Evolutionary conservation across 805 yeast genomes (phyloP).

Genomic region (Tetrapisispora phaffii): DNA sequence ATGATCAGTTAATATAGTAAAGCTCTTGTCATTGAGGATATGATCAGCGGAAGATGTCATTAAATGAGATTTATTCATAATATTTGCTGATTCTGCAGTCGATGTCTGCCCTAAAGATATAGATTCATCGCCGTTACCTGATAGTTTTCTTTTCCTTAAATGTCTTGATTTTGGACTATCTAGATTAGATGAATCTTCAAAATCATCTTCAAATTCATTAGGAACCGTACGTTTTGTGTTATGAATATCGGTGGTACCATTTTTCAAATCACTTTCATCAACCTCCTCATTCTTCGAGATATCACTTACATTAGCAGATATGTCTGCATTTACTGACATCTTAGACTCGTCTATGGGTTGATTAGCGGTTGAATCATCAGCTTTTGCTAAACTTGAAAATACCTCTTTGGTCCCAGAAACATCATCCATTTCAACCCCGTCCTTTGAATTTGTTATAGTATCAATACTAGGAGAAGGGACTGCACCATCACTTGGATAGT

Average conservation of each 20-base stretch:
- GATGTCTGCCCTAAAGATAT: constrained; percentile 2
- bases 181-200: neutral
- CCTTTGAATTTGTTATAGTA: neutral
- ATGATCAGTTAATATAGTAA: constrained; percentile 15
- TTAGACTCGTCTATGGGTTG: neutral
- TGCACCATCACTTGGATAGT: neutral
- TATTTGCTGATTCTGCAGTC: neutral
- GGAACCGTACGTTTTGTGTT: neutral
- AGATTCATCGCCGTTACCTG: constrained; percentile 1
- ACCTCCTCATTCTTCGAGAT: neutral
- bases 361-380: neutral
- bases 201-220: neutral
- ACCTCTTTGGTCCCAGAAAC: neutral
- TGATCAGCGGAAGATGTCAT: neutral
- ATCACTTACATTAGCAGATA: neutral
- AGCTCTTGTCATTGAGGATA: neutral
- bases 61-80: neutral
- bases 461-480: neutral
- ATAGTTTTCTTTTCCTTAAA: constrained; percentile 8
- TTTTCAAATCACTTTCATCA: neutral
- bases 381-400: neutral
- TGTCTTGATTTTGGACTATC: constrained; percentile 6
- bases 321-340: neutral
- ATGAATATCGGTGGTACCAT: neutral
- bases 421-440: too few species aligned